Conservation (phyloP, 148 eudicot genomes). For the Bassia scoparia region DNA sequence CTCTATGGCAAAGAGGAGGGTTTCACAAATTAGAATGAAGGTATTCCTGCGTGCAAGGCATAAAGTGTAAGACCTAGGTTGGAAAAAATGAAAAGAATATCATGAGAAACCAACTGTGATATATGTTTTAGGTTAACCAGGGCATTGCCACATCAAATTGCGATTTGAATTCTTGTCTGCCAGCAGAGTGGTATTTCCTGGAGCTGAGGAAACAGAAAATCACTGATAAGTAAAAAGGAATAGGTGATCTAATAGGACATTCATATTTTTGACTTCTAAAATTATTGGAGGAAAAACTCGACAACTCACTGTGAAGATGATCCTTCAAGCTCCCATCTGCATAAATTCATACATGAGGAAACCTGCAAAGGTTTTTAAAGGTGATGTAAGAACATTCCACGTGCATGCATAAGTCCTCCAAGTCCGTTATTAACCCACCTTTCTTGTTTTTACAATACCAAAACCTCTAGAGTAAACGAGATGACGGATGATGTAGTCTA, state of each 20-base stretch:
- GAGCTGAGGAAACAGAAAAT: slow-evolving; percentile 37
- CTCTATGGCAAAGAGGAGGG: slow-evolving; percentile 95
- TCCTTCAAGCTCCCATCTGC: slow-evolving; percentile 94
- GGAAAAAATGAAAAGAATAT: neutral
- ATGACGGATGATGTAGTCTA: slow-evolving; percentile 94
- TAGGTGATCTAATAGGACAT: neutral
- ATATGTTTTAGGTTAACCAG: slow-evolving; percentile 42
- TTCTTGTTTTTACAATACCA: slow-evolving; percentile 61
- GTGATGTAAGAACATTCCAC: neutral
- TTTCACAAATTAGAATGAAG: slow-evolving; percentile 93
- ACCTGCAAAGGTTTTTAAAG: slow-evolving; percentile 52
- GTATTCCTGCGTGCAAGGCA: slow-evolving; percentile 66
- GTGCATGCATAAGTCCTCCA: neutral
- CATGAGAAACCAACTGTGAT: neutral
- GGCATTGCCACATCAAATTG: slow-evolving; percentile 96
- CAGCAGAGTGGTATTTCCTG: slow-evolving; percentile 66
- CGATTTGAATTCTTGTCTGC: slow-evolving; percentile 90
- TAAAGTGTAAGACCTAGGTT: slow-evolving; percentile 21
- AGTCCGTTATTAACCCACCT: slow-evolving; percentile 44
- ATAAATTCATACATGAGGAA: slow-evolving; percentile 85
- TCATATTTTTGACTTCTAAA: neutral
- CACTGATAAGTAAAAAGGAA: neutral
- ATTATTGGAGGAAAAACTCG: neutral
- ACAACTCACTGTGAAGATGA: slow-evolving; percentile 78
- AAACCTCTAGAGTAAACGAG: slow-evolving; percentile 88